Percentiles rank a stretch among this genome's conserved stretches.
Evolutionary conservation across 306 rosid genomes (phyloP).

Genomic region (Citrullus mucosospermus): DNA sequence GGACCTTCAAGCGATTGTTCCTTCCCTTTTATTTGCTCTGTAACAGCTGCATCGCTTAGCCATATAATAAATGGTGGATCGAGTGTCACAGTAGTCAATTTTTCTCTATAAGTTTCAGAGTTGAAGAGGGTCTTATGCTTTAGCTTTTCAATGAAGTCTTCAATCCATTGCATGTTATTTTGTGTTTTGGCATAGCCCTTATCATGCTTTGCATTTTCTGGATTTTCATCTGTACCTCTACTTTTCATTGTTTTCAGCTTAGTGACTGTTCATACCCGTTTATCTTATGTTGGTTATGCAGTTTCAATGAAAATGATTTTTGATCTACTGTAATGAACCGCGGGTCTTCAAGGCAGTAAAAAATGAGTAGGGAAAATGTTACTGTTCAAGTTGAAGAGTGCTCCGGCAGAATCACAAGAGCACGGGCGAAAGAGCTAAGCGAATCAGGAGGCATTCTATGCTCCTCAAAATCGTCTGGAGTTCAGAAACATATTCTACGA

Average conservation of each 20-base stretch:
- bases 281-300: conserved; percentile 16
- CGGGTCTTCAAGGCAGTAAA: conserved; percentile 42
- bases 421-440: conserved; percentile 52
- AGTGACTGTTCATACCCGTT: neutral
- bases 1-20: neutral
- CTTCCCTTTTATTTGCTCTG: neutral
- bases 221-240: neutral
- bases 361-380: conserved; percentile 39
- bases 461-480: conserved; percentile 34
- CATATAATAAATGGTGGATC: neutral
- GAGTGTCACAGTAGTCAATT: neutral
- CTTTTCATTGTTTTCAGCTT: neutral
- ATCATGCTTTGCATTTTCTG: neutral
- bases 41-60: neutral
- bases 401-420: conserved; percentile 55
- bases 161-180: neutral
- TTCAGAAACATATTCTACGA: conserved; percentile 21
- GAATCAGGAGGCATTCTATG: conserved; percentile 22
- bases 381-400: conserved; percentile 40
- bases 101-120: neutral
- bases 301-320: conserved; percentile 32
- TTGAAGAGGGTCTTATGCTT: neutral
- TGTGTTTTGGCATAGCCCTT: neutral
- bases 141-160: neutral
- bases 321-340: conserved; percentile 17